These are phyloP conservation scores for Polyrhizophydium stewartii DNA, from an alignment of 371 early-diverging fungal genomes.

Conservation along the genomic window DNA sequence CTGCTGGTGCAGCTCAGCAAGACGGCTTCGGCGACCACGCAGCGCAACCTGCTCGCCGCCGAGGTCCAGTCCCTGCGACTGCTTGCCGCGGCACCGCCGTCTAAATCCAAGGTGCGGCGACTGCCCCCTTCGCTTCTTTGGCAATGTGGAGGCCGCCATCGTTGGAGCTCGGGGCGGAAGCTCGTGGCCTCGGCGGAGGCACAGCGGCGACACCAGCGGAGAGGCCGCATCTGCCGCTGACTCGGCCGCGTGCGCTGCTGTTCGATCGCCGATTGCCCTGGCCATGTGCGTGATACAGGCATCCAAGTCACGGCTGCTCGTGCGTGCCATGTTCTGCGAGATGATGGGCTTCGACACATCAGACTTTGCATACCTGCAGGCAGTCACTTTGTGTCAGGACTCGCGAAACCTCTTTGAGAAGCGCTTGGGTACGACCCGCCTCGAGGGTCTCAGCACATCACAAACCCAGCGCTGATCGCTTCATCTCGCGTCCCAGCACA, in stretches of 20 bases:
- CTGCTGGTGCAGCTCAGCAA: background rate
- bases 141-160: too few species aligned
- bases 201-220: too few species aligned
- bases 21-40: background rate
- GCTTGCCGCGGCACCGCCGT: too few species aligned
- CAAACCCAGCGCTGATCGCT: too few species aligned
- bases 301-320: constrained; percentile 43
- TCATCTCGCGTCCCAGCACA: constrained; percentile 31
- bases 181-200: too few species aligned
- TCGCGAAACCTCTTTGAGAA: constrained; percentile 40
- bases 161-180: too few species aligned
- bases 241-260: too few species aligned
- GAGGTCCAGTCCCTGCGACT: background rate
- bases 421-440: constrained; percentile 34
- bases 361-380: constrained; percentile 49
- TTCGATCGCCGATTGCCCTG: too few species aligned
- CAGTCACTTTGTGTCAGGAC: constrained; percentile 52
- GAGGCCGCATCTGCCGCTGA: too few species aligned
- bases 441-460: background rate
- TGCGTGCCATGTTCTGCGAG: constrained; percentile 43
- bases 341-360: constrained; percentile 48
- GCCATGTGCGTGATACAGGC: too few species aligned
- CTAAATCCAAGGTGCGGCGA: too few species aligned
- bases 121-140: too few species aligned
- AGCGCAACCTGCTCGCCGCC: background rate